Conservation (phyloP, 2,329 filamentous ascomycete genomes). For the Cryphonectria carpinicola region DNA sequence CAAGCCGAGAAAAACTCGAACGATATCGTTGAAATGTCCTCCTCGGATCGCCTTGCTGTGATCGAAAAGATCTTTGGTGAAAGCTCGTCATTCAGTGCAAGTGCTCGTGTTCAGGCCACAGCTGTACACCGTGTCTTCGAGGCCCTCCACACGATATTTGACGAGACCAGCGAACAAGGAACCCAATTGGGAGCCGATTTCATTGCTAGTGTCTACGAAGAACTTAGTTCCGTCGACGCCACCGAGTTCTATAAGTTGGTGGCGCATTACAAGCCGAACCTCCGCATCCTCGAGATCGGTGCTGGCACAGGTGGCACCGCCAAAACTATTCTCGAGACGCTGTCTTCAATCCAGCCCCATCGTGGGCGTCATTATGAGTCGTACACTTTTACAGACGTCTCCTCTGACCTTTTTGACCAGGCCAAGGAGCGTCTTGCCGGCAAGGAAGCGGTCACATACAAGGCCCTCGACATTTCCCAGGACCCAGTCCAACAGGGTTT, state of each 20-base stretch:
- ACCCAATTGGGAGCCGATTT: background rate
- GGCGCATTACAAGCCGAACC: conserved; percentile 1
- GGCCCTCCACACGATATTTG: background rate
- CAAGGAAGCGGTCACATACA: conserved; percentile 34
- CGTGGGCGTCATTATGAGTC: conserved; percentile 10
- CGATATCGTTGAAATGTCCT: background rate
- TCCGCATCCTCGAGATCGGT: conserved; percentile 45
- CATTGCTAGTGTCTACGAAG: background rate
- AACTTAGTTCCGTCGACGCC: background rate
- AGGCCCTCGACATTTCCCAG: conserved; percentile 37
- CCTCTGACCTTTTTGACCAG: background rate
- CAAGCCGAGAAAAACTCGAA: background rate
- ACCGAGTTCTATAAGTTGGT: background rate
- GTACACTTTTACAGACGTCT: conserved; percentile 17
- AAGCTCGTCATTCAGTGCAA: background rate
- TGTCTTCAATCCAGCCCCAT: background rate
- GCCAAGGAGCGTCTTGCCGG: conserved; percentile 37
- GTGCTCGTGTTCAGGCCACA: background rate
- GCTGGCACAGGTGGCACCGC: conserved; percentile 49
- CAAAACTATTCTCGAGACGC: conserved; percentile 35
- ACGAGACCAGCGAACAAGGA: background rate
- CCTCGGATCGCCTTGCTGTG: background rate
- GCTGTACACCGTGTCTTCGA: background rate
- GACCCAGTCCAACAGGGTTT: conserved; percentile 38
- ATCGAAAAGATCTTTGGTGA: background rate